phyloP scores from a whole-genome alignment of 129 eudicot species.

The Lonicera japonica region DNA sequence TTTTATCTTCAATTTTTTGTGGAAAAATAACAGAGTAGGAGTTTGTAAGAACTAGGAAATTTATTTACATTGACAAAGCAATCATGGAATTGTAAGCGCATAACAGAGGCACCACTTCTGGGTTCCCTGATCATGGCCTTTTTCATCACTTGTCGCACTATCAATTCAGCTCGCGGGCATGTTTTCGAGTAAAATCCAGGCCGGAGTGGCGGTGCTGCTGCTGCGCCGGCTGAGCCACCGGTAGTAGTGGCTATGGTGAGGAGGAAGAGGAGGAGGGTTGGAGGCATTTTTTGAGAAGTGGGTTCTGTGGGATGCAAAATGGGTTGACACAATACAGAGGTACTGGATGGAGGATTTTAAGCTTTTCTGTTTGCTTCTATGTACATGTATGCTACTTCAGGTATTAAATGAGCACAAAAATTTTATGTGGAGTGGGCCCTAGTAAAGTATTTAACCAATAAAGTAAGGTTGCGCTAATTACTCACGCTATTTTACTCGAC shows the following conservation, averaged over 20 bases:
- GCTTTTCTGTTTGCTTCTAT: too few species aligned
- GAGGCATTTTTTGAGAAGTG: conserved; percentile 4
- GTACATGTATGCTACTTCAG: too few species aligned
- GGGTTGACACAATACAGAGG: not conserved
- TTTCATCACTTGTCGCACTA: conserved; percentile 45
- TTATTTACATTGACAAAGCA: conserved; percentile 75
- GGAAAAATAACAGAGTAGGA: too few species aligned
- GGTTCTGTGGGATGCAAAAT: not conserved
- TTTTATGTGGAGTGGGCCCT: too few species aligned
- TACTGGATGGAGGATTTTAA: not conserved
- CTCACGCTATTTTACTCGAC: too few species aligned
- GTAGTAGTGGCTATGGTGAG: conserved; percentile 20
- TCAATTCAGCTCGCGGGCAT: conserved; percentile 69
- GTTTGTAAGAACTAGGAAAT: too few species aligned
- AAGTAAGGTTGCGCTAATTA: too few species aligned
- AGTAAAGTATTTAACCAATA: too few species aligned
- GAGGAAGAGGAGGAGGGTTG: conserved; percentile 25
- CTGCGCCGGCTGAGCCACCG: too few species aligned
- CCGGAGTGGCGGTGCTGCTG: conserved; percentile 29
- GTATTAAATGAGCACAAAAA: too few species aligned
- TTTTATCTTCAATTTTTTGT: too few species aligned
- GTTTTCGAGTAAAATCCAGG: conserved; percentile 51
- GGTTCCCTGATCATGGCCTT: conserved; percentile 68
- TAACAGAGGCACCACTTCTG: conserved; percentile 78
- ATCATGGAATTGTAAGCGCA: conserved; percentile 95